Percentiles rank a stretch among this genome's conserved stretches.
phyloP scores from a whole-genome alignment of 345 rosid species.

The Syzygium oleosum region DNA sequence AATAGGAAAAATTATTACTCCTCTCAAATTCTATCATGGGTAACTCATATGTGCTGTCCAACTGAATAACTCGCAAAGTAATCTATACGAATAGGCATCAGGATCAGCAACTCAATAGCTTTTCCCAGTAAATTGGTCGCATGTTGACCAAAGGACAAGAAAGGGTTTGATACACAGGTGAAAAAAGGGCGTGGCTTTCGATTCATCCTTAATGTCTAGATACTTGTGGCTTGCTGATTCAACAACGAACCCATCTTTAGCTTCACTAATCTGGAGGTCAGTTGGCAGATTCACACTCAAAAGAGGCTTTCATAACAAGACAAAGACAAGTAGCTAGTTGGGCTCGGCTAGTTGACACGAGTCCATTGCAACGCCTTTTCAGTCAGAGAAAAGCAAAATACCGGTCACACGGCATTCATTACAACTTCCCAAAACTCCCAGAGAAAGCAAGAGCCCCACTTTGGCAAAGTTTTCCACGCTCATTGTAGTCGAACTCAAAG shows the following conservation, averaged over 20 bases:
- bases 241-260: not conserved
- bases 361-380: not conserved
- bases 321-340: not conserved
- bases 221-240: not conserved
- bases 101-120: not conserved
- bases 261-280: not conserved
- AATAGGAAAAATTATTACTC: not conserved
- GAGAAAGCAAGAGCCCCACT: not conserved
- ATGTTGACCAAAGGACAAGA: not conserved
- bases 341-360: not conserved
- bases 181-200: not conserved
- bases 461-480: not conserved
- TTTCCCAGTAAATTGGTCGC: not conserved
- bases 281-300: not conserved
- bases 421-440: not conserved
- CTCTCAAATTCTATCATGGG: not conserved
- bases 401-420: not conserved
- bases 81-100: not conserved
- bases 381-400: not conserved
- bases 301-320: not conserved
- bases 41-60: not conserved
- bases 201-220: not conserved
- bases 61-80: not conserved
- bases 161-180: not conserved
- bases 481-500: not conserved